A percentile compares a stretch with the other conserved stretches of the same genome.
phyloP scores from a whole-genome alignment of 139 green algal genomes.

The Haematococcus sp. region DNA sequence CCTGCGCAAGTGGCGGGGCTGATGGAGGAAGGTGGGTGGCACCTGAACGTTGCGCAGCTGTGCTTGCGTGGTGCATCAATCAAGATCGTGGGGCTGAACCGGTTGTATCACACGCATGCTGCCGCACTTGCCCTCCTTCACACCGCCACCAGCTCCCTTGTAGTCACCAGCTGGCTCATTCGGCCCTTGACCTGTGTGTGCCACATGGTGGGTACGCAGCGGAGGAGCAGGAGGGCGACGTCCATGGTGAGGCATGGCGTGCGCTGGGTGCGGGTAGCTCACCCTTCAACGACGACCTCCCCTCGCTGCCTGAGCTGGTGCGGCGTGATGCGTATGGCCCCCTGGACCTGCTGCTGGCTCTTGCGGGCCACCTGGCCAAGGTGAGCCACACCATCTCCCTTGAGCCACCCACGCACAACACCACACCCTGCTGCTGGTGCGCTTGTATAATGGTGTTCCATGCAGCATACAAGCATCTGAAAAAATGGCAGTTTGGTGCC shows the following conservation, averaged over 20 bases:
- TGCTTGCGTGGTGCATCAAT: not conserved
- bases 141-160: not conserved
- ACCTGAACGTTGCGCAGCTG: not conserved
- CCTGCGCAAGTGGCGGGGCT: slow-evolving; percentile 21
- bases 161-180: too few relatives aligned
- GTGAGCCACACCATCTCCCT: not conserved
- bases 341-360: slow-evolving; percentile 30
- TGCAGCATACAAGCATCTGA: too few relatives aligned
- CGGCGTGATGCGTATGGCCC: slow-evolving; percentile 3
- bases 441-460: too few relatives aligned
- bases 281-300: slow-evolving; percentile 3
- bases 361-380: slow-evolving; percentile 17
- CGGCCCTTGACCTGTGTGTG: not conserved
- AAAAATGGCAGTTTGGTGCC: too few relatives aligned
- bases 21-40: slow-evolving; percentile 18
- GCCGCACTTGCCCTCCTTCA: not conserved
- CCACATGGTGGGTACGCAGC: not conserved
- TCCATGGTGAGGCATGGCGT: not conserved
- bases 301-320: slow-evolving; percentile 3
- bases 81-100: not conserved
- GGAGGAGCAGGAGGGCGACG: slow-evolving; percentile 1
- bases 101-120: not conserved
- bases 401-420: not conserved
- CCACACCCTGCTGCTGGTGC: not conserved
- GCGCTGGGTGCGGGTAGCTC: slow-evolving; percentile 1